Evolutionary conservation across 2,329 filamentous ascomycete species (phyloP).

Genomic region (Talaromyces sp.): DNA sequence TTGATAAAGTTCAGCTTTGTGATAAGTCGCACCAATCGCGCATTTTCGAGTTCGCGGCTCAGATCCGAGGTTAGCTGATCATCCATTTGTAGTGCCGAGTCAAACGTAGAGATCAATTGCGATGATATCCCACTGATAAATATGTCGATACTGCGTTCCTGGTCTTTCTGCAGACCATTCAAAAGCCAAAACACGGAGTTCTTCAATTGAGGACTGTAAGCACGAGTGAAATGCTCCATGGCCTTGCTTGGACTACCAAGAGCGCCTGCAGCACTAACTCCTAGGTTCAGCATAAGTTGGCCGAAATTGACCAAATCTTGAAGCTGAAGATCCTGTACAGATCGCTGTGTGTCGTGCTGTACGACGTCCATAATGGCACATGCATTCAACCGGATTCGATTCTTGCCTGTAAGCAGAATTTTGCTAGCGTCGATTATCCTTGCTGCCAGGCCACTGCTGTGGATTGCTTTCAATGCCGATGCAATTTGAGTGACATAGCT

Average conservation of each 20-base stretch:
- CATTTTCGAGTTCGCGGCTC: conserved; percentile 82
- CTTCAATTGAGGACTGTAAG: conserved; percentile 73
- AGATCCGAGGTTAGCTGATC: conserved; percentile 73
- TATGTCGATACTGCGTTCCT: conserved; percentile 69
- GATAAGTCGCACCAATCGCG: conserved; percentile 72
- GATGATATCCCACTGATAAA: conserved; percentile 75
- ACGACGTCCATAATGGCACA: conserved; percentile 89
- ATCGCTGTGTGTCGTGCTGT: conserved; percentile 68
- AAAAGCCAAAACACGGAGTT: conserved; percentile 81
- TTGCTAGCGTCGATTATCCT: conserved; percentile 84
- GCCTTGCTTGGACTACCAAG: conserved; percentile 64
- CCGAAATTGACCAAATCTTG: conserved; percentile 86
- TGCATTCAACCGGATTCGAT: conserved; percentile 80
- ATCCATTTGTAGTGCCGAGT: conserved; percentile 72
- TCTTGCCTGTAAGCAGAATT: conserved; percentile 84
- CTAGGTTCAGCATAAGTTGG: conserved; percentile 76
- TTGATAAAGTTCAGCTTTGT: conserved; percentile 85
- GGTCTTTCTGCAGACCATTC: conserved; percentile 57
- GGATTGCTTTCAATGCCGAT: conserved; percentile 81
- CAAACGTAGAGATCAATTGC: conserved; percentile 71
- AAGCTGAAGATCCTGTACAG: conserved; percentile 73
- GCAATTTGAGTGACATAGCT: conserved; percentile 88
- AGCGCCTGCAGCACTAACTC: conserved; percentile 61
- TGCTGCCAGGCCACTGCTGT: conserved; percentile 75
- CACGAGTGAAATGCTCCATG: conserved; percentile 71